Percentiles rank a stretch among this genome's conserved stretches.
Evolutionary conservation across 768 basidiomycete genomes (phyloP).

Genomic region (Rhodotorula kratochvilovae): DNA sequence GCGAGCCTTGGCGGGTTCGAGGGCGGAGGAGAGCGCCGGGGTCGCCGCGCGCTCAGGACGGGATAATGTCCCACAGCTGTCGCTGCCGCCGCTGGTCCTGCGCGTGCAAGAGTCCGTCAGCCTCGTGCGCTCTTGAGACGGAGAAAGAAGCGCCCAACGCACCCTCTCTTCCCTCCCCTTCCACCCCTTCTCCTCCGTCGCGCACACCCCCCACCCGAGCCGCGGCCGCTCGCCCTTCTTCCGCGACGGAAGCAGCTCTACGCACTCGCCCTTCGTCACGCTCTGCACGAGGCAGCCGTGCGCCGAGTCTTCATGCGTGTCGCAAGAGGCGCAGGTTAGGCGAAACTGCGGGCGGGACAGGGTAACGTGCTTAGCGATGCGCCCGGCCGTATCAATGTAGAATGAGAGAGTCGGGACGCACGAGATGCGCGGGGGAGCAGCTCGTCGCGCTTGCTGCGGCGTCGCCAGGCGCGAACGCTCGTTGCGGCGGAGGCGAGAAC

Average conservation of each 20-base stretch:
- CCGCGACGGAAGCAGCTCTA: constrained; percentile 7
- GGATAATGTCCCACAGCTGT: constrained; percentile 22
- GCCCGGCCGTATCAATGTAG: no score
- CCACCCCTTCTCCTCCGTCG: not conserved
- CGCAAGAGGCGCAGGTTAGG: constrained; percentile 3
- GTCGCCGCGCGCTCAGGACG: not conserved
- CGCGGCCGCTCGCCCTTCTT: not conserved
- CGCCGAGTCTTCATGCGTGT: constrained; percentile 20
- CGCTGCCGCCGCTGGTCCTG: not conserved
- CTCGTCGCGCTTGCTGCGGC: not conserved
- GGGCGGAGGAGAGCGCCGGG: not conserved
- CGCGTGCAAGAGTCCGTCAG: not conserved
- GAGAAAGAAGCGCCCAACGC: not conserved
- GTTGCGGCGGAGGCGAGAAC: not conserved
- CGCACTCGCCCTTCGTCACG: constrained; percentile 1
- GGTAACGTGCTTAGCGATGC: no score
- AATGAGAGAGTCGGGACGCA: not conserved
- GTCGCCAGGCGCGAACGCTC: not conserved
- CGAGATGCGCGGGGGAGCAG: not conserved
- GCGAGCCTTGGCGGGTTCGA: no score
- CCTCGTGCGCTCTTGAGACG: not conserved
- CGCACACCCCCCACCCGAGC: constrained; percentile 19
- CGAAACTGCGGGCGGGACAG: constrained; percentile 9
- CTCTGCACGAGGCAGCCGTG: constrained; percentile 6
- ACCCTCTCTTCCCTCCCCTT: constrained; percentile 10